Base-by-base conservation (phyloP, 129 eudicot species). In the Calendula officinalis region DNA sequence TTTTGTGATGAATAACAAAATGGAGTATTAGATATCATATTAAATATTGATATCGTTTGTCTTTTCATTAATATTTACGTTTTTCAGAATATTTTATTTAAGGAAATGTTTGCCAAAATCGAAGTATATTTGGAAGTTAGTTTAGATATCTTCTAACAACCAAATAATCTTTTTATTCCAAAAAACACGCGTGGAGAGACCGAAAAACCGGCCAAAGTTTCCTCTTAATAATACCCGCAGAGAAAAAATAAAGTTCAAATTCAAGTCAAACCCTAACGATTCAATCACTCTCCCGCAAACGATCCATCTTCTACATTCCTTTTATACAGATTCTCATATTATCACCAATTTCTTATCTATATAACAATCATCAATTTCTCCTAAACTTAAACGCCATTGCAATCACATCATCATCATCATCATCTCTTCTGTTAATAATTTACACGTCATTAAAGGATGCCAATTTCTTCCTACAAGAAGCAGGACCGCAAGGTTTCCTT, bases 361-460 rank as follows among this genome's bases (percentile, higher is more conserved):
- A 45, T n/a, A n/a, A n/a, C 1, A 4, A 68, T 47, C 64, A 68
- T 35, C 9, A 32, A 33, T 42, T 8, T 67, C 72, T 54, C 62
- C 36, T 2, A 30, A 43, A 1, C 32, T 33, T 55, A 35, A 67
- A 30, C 37, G 14, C 36, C 15, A 64, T 64, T 15, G 5, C 7
- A 42, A 41, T 16, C 45, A 7, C 10, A 68, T 15, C 32, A 22
- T 16, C 63, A 63, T 50, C 11, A 48, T 50, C 40, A 5, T 12
- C 10, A 39, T 30, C n/a, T 49, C 3, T 4, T 46, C 7, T 3
- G 6, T 43, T 15, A 11, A 14, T 30, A 62, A 42, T 3, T 42
- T 53, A 51, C 46, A 60, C 47, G 4, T 27, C 46, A 51, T 8
- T 57, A 49, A 58, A 48, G n/a, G n/a, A 76, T 73, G 89, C 67